Evolutionary conservation across 805 yeast species (phyloP), one percentile per base, ranked within the genome.

Genomic region (Metschnikowia bowlesiae): DNA sequence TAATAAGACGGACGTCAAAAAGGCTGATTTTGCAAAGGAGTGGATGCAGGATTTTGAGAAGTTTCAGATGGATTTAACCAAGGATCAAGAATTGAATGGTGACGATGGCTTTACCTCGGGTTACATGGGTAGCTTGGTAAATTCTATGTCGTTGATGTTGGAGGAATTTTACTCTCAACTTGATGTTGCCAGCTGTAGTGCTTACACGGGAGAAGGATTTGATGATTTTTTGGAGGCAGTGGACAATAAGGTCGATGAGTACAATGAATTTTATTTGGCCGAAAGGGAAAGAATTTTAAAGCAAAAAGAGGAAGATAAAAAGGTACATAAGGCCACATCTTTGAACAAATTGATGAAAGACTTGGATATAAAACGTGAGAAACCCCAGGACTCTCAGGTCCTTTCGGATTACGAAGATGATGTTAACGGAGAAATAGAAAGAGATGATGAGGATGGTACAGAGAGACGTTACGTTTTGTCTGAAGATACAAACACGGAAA

Each of bases 41-140:
- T 94, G 99, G 99, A 89, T 94, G 97, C 81, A 85, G 2, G 99
- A 94, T 69, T 94, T 94, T 67, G 97, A 92, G 67, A 76, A 82
- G 13, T 94, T 94, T 74, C 98, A 92, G 67, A 71, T 69, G 22
- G 96, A 96, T 1, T 71, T 92, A 49, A 76, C 77, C 55, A 74
- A 76, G 32, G 86, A 85, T 64, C 82, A 83, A 53, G 90, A 87
- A 43, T 68, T 80, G 45, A 85, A 81, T 56, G 85, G 83, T 35
- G 82, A 78, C 46, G 80, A 78, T 26, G 77, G 79, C 6, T 68
- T 78, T 22, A 81, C 84, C 3, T 83, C 92, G 2, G 97, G 97
- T 2, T 94, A 94, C 67, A 94, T 94, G 99, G 82, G 88, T 48
- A 89, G 96, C 1, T 74, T 94, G 47, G 88, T 94, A 52, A 94